Evolutionary conservation across 202 grass and related monocot species (phyloP), one percentile per base, ranked within the genome.

Genomic region (Schoenoplectus tabernaemontani): DNA sequence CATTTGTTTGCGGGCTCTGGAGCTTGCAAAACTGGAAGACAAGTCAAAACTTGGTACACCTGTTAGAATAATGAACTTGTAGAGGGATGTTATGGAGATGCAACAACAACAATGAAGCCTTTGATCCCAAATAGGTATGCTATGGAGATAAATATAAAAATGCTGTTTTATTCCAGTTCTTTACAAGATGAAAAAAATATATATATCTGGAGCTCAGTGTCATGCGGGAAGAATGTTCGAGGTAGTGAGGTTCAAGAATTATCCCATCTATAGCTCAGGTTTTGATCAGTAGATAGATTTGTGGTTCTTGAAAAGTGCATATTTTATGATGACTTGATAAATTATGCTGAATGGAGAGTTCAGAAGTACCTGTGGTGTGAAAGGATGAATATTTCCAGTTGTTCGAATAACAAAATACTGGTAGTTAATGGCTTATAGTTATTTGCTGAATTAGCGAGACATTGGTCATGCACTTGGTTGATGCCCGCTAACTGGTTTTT

Each of bases 1-100:
- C 54, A 81, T 98, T 57, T 95, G 88, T 70, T 74, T 73, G 67
- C 91, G 81, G 76, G 96, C 91, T 22, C 76, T 95, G 13, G 89
- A 98, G 80, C 57, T 86, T 57, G 85, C 88, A 13, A 84, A 72
- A 82, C 78, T 91, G 73, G 90, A 93, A 81, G 92, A 99, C 33
- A 99, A 93, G 54, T 99, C 90, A 2, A 86, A 69, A 78, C 82
- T 99, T 36, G 96, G 96, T 78, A 95, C 91, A 84, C 92, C 96
- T 3, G 79, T 99, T 70, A 96, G 66, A 67, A 99, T 96, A 67
- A 80, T 89, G 38, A 99, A 99, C 84, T 61, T 91, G 85, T 88
- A 95, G 42, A 59, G 80, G 33, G 58, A 80, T 44, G 28, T 28
- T 28, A 28, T 28, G 28, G 28, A 28, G 28, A 28, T 28, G 28